Base-by-base conservation (phyloP, 495 filamentous ascomycete species). In the Aspergillus hancockii region DNA sequence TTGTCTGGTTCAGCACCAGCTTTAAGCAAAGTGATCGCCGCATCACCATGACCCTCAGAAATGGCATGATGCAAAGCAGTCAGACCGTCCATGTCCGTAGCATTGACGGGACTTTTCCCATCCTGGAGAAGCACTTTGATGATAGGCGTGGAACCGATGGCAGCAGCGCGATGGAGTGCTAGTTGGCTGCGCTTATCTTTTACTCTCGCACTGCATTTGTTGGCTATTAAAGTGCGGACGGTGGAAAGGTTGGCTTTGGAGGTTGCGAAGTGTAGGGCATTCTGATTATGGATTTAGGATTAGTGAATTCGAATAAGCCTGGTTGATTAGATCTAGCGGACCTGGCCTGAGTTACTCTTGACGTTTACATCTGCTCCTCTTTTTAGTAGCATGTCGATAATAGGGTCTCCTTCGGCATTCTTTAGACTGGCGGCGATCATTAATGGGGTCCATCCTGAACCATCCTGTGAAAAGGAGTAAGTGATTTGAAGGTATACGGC, bases 51-150 rank as follows among this genome's bases (percentile, higher is more conserved):
- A 0, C 94, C 94, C 71, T 98, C 94, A 0, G 91, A 89, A 59
- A 97, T 83, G 2, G 90, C 94, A 76, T 99, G 95, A 73, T 99
- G 94, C 67, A 99, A 74, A 14, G 93, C 86, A 34, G 95, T 98
- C 57, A 89, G 80, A 1, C 93, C 93, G 55, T 90, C 84, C 10
- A 77, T 76, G 76, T 99, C 94, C n/a, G 87, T 88, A 16, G 92
- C 88, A 69, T 97, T 93, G 8, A 98, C 66, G 1, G 95, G 92
- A 59, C 90, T 93, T 54, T 84, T 84, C 16, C 79, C 78, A 59
- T 90, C 80, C 62, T 91, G 86, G 10, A 99, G 73, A 28, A 98
- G 75, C 36, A 92, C 65, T 61, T 90, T 89, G 38, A 97, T 78
- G 74, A 99, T 90, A 9, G 94, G 91, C 32, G 89, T 85, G 2